A percentile compares a stretch with the other conserved stretches of the same genome.
These are phyloP conservation scores for Iberis pinnata DNA, from an alignment of 345 rosid genomes.

Conservation along the genomic window DNA sequence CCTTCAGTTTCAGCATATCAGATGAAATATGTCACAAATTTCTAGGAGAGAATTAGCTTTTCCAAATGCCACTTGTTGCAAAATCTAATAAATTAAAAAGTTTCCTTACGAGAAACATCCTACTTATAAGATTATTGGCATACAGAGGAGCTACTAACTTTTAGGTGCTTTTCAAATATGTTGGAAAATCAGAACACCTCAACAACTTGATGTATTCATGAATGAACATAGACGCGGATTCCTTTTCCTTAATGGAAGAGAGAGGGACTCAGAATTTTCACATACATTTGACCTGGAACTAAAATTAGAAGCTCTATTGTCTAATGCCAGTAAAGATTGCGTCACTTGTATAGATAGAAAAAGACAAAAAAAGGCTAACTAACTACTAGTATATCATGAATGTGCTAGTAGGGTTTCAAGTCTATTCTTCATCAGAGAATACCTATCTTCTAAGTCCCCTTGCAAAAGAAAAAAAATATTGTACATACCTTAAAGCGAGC, in stretches of 20 bases:
- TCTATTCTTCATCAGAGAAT: conserved; percentile 8
- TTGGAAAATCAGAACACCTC: neutral
- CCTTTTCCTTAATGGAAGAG: neutral
- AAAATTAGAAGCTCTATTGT: neutral
- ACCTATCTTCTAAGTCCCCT: neutral
- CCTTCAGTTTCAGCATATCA: neutral
- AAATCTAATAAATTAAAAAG: no score
- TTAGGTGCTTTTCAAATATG: neutral
- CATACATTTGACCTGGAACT: neutral
- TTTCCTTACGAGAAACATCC: no score
- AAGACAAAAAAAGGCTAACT: neutral
- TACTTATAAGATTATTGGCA: conserved; percentile 1
- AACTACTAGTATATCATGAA: conserved; percentile 1
- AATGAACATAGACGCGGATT: neutral
- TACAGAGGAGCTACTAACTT: conserved; percentile 1
- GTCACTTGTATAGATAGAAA: conserved; percentile 1
- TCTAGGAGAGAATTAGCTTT: no score
- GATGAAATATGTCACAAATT: conserved; percentile 4
- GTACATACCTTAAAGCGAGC: conserved; percentile 92
- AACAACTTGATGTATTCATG: neutral
- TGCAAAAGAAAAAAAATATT: conserved; percentile 1
- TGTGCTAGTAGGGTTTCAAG: neutral
- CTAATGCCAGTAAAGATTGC: no score
- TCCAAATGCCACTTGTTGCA: no score
- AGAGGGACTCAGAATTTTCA: neutral